Evolutionary conservation across 148 eudicot genomes (phyloP).

Genomic region (Bassia scoparia): DNA sequence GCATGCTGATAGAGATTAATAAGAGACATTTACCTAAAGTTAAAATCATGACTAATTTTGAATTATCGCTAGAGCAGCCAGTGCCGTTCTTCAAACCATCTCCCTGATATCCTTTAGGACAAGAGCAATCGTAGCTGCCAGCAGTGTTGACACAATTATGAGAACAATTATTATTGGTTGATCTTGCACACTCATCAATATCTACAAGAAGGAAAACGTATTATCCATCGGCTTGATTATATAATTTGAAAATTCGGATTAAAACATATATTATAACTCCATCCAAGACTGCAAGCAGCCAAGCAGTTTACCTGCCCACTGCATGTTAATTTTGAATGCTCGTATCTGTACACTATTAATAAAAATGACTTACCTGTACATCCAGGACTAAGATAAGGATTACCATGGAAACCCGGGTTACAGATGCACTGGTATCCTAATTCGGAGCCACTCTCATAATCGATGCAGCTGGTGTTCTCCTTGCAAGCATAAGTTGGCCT

Average conservation of each 20-base stretch:
- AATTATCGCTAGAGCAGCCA: conserved; percentile 6
- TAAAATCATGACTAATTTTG: conserved; percentile 10
- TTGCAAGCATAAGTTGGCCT: conserved; percentile 19
- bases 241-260: no score
- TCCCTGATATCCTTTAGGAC: conserved; percentile 14
- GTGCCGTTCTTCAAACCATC: conserved; percentile 17
- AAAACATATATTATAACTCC: no score
- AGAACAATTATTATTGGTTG: conserved; percentile 11
- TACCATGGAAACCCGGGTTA: conserved; percentile 21
- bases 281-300: no score
- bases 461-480: conserved; percentile 23
- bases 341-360: no score
- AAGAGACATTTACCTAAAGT: no score
- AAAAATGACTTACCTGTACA: conserved; percentile 22
- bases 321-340: no score
- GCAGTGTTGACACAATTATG: background rate
- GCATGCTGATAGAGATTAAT: no score
- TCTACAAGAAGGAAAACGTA: conserved; percentile 11
- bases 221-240: no score
- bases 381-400: conserved; percentile 20
- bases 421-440: conserved; percentile 35
- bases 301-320: no score
- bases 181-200: conserved; percentile 15
- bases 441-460: no score
- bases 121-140: conserved; percentile 14